Conservation (phyloP, 768 basidiomycete genomes). For the Lentinula edodes region DNA sequence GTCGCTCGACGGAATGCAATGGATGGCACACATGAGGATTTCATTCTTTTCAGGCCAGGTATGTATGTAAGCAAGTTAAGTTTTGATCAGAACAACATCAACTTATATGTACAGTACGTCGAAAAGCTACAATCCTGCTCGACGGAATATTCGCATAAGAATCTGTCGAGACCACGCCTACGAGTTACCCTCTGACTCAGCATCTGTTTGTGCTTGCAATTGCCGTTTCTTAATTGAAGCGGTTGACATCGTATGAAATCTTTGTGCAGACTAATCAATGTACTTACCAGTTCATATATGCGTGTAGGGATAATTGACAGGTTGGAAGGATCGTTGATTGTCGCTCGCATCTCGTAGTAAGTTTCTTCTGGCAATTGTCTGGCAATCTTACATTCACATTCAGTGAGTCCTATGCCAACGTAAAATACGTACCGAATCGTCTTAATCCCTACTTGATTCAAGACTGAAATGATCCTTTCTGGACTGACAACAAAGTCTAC, state of each 20-base stretch:
- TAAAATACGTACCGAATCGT: background rate
- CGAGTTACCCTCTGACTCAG: background rate
- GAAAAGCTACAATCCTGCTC: too few species aligned
- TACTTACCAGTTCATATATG: background rate
- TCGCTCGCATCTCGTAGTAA: background rate
- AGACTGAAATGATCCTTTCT: background rate
- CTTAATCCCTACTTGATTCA: background rate
- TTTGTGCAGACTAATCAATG: background rate
- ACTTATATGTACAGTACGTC: too few species aligned
- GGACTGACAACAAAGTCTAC: background rate
- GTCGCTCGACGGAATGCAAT: too few species aligned
- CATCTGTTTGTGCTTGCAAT: background rate
- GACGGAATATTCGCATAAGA: too few species aligned
- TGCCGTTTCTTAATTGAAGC: background rate
- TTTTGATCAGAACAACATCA: too few species aligned
- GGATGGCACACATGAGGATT: too few species aligned
- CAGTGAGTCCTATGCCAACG: background rate
- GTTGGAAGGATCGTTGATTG: background rate
- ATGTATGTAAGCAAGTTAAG: too few species aligned
- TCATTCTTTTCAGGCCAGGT: too few species aligned
- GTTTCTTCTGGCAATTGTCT: conserved; percentile 4
- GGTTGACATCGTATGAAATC: background rate
- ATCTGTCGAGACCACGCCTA: background rate
- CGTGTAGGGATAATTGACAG: background rate
- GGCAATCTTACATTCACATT: background rate